Conservation (phyloP, 345 rosid genomes). For the Lepidium sativum region DNA sequence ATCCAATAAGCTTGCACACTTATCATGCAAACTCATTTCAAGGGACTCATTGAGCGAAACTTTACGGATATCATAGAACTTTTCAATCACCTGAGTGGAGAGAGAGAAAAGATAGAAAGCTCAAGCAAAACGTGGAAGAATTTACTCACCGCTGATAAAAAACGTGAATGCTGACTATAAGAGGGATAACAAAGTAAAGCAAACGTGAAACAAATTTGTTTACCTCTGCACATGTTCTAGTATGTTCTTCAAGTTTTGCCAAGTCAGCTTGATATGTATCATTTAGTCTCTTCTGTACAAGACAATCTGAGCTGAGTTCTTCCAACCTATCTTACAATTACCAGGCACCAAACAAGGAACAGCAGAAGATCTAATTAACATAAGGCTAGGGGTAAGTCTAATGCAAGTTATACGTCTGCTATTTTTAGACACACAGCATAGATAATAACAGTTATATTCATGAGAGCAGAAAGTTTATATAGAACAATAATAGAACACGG, state of each 20-base stretch:
- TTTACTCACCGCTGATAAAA: background rate
- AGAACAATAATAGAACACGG: background rate
- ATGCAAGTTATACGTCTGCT: background rate
- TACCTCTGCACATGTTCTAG: slow-evolving; percentile 54
- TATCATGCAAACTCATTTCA: slow-evolving; percentile 53
- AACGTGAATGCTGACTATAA: background rate
- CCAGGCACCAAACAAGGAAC: slow-evolving; percentile 3
- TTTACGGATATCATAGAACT: slow-evolving; percentile 63
- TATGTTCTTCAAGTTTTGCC: slow-evolving; percentile 52
- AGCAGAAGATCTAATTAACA: background rate
- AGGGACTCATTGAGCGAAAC: slow-evolving; percentile 36
- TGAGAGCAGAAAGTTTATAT: too few relatives aligned
- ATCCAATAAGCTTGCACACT: slow-evolving; percentile 55
- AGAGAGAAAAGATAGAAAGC: background rate
- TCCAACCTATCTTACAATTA: slow-evolving; percentile 49
- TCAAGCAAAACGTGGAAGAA: background rate
- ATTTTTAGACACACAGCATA: background rate
- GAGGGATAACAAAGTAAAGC: background rate
- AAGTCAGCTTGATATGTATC: slow-evolving; percentile 49
- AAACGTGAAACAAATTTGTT: background rate
- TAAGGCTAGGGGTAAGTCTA: background rate
- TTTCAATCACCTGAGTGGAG: slow-evolving; percentile 52
- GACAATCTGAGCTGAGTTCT: slow-evolving; percentile 49
- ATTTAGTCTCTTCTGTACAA: slow-evolving; percentile 51
- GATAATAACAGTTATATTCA: background rate